Base-by-base conservation (phyloP, 768 basidiomycete species). In the Leccinum olivaceopallidum region DNA sequence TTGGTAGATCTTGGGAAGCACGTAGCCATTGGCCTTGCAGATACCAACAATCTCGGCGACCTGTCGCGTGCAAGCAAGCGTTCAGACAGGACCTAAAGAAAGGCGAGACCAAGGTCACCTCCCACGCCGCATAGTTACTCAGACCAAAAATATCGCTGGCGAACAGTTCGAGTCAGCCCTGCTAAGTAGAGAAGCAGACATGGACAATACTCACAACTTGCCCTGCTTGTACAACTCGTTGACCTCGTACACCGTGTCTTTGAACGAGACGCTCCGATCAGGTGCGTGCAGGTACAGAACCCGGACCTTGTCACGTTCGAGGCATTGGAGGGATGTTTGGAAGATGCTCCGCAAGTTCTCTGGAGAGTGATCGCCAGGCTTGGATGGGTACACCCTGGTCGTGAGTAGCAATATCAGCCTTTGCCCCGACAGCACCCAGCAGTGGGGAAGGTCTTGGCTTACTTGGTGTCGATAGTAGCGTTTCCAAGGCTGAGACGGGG, bases 241-340 rank as follows among this genome's bases (percentile, higher is more conserved):
- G 3, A 86, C 75, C 14, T 79, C 82, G 30, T 79, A 79, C 26
- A 83, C 63, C 0, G 86, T 88, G 7, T 82, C 77, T 64, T 84
- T 82, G 57, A 82, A 86, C 0, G 85, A 81, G 4, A 84, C 81
- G 14, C 75, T 79, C 26, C 82, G 77, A 66, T 88, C 85, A 1
- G 86, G 87, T 12, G 78, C 82, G 60, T 88, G 86, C 32, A 88
- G 73, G 62, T 87, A 87, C 71, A 83, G 78, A 18, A 81, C 79
- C 5, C 80, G 76, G 20, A 75, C 77, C 58, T 77, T 86, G 70
- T 80, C 70, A 6, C 77, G 74, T 36, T 78, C 75, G 18, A 87
- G 73, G 12, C 71, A 71, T 39, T 78, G 70, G 47, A 86, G 71
- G 1, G 85, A 87, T 5, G 62, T 70, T 18, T 77, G 59, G 53